phyloP scores from a whole-genome alignment of 768 basidiomycete species.

The Termitomyces eurrhizus region DNA sequence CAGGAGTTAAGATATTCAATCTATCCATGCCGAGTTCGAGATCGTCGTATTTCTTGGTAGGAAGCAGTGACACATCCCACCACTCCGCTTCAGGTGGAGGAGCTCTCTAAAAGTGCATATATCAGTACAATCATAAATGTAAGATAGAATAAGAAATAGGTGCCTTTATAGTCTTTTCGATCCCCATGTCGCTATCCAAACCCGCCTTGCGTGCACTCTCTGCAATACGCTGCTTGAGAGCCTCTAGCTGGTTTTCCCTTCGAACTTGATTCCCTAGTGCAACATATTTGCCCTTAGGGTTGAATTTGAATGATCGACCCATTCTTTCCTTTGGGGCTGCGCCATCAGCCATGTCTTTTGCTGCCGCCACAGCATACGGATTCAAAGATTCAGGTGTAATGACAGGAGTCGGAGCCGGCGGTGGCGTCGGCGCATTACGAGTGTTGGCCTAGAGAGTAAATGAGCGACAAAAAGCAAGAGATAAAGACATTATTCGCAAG shows the following conservation, averaged over 20 bases:
- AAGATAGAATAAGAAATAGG: conserved; percentile 15
- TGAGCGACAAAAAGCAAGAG: not conserved
- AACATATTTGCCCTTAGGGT: conserved; percentile 89
- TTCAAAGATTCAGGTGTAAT: conserved; percentile 52
- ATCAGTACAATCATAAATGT: not conserved
- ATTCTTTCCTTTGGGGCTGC: conserved; percentile 68
- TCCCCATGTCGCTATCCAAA: conserved; percentile 86
- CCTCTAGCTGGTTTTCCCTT: conserved; percentile 80
- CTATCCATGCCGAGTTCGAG: conserved; percentile 50
- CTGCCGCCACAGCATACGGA: conserved; percentile 66
- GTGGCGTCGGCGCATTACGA: conserved; percentile 69
- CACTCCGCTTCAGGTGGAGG: conserved; percentile 91
- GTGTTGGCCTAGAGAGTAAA: conserved; percentile 55
- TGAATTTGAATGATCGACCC: conserved; percentile 77
- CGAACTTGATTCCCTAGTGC: conserved; percentile 67
- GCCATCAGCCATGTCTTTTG: conserved; percentile 65
- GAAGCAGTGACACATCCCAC: conserved; percentile 92
- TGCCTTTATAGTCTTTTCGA: conserved; percentile 88
- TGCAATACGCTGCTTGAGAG: conserved; percentile 87
- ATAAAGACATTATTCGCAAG: conserved; percentile 10
- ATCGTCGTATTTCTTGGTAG: conserved; percentile 78
- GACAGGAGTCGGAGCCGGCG: conserved; percentile 35
- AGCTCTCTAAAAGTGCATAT: conserved; percentile 48
- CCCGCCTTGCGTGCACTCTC: conserved; percentile 93
- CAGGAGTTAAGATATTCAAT: conserved; percentile 59